Base-by-base conservation (phyloP, 169 alveolate genomes). In the Eimeria nieschulzi region DNA sequence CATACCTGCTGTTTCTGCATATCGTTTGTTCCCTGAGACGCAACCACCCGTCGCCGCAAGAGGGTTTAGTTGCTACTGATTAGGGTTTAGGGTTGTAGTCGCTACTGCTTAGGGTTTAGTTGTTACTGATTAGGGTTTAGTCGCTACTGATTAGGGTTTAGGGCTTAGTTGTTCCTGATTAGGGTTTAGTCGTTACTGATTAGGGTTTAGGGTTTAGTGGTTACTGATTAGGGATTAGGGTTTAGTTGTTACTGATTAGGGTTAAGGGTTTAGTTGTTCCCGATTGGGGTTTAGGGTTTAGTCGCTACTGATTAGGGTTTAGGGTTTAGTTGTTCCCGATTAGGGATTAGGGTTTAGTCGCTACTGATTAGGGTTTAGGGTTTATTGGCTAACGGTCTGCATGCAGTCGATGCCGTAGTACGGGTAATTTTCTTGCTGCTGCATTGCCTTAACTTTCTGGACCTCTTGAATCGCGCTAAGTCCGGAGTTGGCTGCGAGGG, bases 401-500 rank as follows among this genome's bases (percentile, higher is more conserved):
- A 96, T 78, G 92, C 99, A 98, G 90, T 98, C 99, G 91, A 98
- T 97, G 56, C 99, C 99, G 33, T 96, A 90, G 93, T 97, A 95
- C 46, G 98, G 97, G 84, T 95, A 96, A 59, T 97, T 95, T 15
- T 95, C 97, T 53, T 95, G 93, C 59, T 95, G 92, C 93, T 98
- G 98, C 78, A 94, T 93, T 17, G 98, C 98, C 93, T 97, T 98
- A 51, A 98, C 97, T 91, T 95, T 95, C 59, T 99, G 97, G n/a
- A 98, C 99, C 64, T 97, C 93, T 70, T 98, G 99, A 56, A 92
- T 92, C 53, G 93, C 91, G 23, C 72, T 97, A 63, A 97, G 95
- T 21, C 99, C 99, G 76, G 98, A 96, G 95, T 99, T 99, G 80
- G 98, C 99, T 70, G 99, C 99, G 61, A 99, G 96, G n/a, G 99